These are phyloP conservation scores for Aspergillus ostianus DNA, from an alignment of 495 filamentous ascomycete species.

Conservation along the genomic window DNA sequence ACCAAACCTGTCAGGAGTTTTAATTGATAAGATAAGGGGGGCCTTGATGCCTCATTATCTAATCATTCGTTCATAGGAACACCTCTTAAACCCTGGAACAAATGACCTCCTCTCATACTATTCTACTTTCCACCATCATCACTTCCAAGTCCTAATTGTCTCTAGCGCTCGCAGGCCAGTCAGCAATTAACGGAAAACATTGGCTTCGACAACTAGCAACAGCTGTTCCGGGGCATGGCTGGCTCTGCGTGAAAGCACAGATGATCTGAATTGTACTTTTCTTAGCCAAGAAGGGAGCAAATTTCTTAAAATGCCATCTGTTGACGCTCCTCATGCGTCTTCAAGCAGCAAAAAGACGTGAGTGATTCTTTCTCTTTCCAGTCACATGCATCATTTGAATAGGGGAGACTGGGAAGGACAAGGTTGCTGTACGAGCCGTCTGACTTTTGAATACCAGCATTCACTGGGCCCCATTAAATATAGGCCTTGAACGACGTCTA, in stretches of 20 bases:
- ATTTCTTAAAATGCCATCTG: not conserved
- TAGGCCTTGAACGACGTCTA: slow-evolving; percentile 79
- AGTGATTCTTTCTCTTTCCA: not conserved
- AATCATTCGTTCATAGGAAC: no score
- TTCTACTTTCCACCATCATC: no score
- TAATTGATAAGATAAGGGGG: not conserved
- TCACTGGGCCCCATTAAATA: slow-evolving; percentile 82
- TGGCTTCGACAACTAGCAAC: not conserved
- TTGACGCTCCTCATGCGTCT: not conserved
- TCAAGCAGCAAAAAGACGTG: not conserved
- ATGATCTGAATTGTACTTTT: not conserved
- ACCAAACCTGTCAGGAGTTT: no score
- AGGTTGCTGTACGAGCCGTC: not conserved
- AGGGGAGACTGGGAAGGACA: not conserved
- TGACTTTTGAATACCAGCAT: slow-evolving; percentile 46
- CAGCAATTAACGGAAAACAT: not conserved
- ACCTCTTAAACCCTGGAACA: no score
- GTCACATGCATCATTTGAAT: no score
- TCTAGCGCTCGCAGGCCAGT: not conserved
- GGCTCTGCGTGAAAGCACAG: not conserved
- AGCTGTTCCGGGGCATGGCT: not conserved
- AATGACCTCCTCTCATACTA: no score
- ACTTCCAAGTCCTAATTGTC: no score
- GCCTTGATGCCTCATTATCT: no score
- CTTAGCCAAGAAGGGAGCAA: not conserved